A percentile compares a stretch with the other conserved stretches of the same genome.
Evolutionary conservation across 106 monocot species (phyloP).

Genomic region (Platanthera guangdongensis): DNA sequence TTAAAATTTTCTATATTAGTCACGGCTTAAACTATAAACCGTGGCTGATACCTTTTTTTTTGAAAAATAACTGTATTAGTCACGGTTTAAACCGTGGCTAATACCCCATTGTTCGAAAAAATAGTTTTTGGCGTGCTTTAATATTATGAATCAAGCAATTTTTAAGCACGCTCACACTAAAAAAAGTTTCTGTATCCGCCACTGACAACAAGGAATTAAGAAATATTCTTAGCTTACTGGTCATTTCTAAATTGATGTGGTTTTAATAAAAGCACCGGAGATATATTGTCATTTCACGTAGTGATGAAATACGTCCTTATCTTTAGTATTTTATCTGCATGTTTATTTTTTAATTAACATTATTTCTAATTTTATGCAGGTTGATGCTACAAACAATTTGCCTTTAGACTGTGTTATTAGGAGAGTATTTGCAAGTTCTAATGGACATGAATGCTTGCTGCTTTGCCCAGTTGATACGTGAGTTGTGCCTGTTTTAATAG

Average conservation of each 20-base stretch:
- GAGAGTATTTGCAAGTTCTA: conserved; percentile 75
- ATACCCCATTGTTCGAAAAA: too few relatives aligned
- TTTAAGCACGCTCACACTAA: too few relatives aligned
- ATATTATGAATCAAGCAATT: too few relatives aligned
- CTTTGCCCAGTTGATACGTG: conserved; percentile 94
- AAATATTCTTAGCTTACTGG: neutral
- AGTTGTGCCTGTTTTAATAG: conserved; percentile 11
- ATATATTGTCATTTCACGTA: neutral
- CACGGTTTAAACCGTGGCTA: too few relatives aligned
- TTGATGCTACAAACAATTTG: conserved; percentile 76
- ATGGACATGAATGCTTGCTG: conserved; percentile 86
- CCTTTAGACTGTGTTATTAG: conserved; percentile 91
- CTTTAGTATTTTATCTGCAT: neutral
- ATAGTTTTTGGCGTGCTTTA: too few relatives aligned
- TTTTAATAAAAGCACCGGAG: neutral
- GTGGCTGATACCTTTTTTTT: too few relatives aligned
- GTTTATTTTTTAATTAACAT: neutral
- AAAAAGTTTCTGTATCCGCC: too few relatives aligned
- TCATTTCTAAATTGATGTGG: neutral
- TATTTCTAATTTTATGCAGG: conserved; percentile 29
- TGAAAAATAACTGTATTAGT: too few relatives aligned
- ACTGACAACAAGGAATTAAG: too few relatives aligned
- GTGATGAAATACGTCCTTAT: neutral
- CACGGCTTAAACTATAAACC: too few relatives aligned
- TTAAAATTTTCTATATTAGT: too few relatives aligned